These are phyloP conservation scores for Dipodascus geniculatus DNA, from an alignment of 805 yeast species.

Conservation along the genomic window DNA sequence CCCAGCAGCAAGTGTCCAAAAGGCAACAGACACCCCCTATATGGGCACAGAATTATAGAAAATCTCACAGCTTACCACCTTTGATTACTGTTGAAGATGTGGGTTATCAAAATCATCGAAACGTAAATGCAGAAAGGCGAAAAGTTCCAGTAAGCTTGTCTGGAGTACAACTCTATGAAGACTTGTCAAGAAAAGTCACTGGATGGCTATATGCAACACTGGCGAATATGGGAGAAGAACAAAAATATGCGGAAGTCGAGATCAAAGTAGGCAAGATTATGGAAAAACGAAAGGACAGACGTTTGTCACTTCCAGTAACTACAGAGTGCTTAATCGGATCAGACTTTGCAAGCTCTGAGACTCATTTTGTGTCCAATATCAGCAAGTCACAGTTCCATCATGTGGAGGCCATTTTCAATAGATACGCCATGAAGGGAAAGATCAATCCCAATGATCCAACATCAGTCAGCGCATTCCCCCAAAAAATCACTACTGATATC, in stretches of 20 bases:
- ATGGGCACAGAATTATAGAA: constrained; percentile 75
- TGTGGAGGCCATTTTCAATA: constrained; percentile 12
- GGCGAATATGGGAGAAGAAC: constrained; percentile 22
- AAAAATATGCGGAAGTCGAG: constrained; percentile 34
- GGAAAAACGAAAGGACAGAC: constrained; percentile 17
- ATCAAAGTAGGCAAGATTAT: constrained; percentile 25
- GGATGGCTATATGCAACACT: constrained; percentile 85
- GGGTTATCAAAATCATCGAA: neutral
- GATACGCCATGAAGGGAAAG: neutral
- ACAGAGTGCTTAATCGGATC: constrained; percentile 24
- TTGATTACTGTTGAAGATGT: constrained; percentile 4
- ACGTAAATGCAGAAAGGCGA: neutral
- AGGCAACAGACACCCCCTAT: constrained; percentile 57
- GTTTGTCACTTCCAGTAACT: constrained; percentile 21
- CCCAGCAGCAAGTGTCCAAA: constrained; percentile 30
- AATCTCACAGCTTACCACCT: constrained; percentile 19
- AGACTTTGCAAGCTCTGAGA: constrained; percentile 16
- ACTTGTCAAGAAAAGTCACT: constrained; percentile 67
- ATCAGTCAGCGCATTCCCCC: constrained; percentile 2
- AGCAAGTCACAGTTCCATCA: constrained; percentile 17
- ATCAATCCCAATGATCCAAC: neutral
- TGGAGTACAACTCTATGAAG: constrained; percentile 69
- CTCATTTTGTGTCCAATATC: constrained; percentile 21
- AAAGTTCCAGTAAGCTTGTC: constrained; percentile 42
- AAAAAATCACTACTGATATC: constrained; percentile 3